Base-by-base conservation (phyloP, 1,284 basidiomycete species). In the Paramarasmius palmivorus region DNA sequence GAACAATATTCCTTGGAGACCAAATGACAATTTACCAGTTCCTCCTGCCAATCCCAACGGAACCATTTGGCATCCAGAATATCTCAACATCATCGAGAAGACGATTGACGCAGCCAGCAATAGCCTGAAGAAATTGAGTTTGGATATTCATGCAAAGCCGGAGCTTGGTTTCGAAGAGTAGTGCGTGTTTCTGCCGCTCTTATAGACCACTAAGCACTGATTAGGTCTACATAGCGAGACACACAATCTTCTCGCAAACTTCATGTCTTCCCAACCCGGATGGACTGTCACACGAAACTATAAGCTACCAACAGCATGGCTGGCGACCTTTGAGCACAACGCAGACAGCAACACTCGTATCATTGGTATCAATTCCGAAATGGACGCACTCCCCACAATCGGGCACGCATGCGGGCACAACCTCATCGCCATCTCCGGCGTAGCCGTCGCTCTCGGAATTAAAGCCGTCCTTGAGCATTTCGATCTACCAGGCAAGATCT, bases 401-500 rank as follows among this genome's bases (percentile, higher is more conserved):
- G 86, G 86, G 0, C 88, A 90, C 63, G 88, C 86, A 0, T 91
- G 90, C 59, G 89, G 88, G 1, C 88, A 92, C 65, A 91, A 90
- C 61, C 71, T 92, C 47, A 92, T 93, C 55, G 88, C 86, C 3
- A 85, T 91, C 46, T 67, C 74, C 51, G 90, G 89, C 10, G 81
- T 91, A 4, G 89, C 82, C 1, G 81, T 88, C 19, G 80, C 88
- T 1, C 73, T 87, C 49, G 83, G 36, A 23, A 74, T 83, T 37
- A 82, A 83, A 59, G 74, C 73, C 7, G 82, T 79, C 0, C 73
- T 91, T 57, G 73, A 79, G 60, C 73, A 80, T 53, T 78, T 84
- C 61, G 65, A 80, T 49, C 77, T 90, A 6, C 57, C 77, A 0
- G 90, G 88, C 2, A 84, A 77, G 53, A 78, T 92, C n/a, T 73